Base-by-base conservation (phyloP, 805 yeast species). In the Kluyveromyces aestuarii region DNA sequence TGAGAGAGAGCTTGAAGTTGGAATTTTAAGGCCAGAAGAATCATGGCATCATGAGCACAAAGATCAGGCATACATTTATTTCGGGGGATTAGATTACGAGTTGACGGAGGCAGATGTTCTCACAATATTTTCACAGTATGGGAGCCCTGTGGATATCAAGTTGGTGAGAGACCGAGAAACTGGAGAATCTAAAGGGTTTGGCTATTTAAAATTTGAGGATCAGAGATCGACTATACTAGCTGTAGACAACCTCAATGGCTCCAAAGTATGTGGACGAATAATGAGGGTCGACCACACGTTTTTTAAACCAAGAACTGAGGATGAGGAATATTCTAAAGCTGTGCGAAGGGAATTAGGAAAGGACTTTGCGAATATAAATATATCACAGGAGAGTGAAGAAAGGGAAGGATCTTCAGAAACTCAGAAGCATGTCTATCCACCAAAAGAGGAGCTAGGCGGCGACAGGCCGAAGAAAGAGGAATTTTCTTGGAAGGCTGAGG, bases 11-110 rank as follows among this genome's bases (percentile, higher is more conserved):
- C 71, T 89, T 16, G 75, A 74, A n/a, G 67, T 67, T 8, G 80
- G 82, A 13, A 75, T 80, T 0, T 64, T 83, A 0, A 72, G 75
- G 36, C 48, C 60, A 1, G 66, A 71, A 4, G 87, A 84, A 0
- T 88, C 96, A 6, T 91, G 98, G 98, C 98, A 91, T 62, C 74
- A 79, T 51, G 96, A 90, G 55, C 88, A 81, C 60, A 69, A 69
- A 21, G 90, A 88, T 53, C 77, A 91, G 0, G 81, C 91, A 1
- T 88, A 82, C 60, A 72, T 90, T 1, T 85, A 72, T 58, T 80
- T 91, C n/a, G 91, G 95, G 0, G 79, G 82, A 4, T 63, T 91
- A 10, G 82, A 88, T 9, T 66, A 59, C 14, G 77, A 78, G 33
- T 62, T 88, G 27, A 79, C 79, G 8, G 96, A 88, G 60, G 80